Conservation (phyloP, 371 early-diverging fungal species). For the Mucor sp. region DNA sequence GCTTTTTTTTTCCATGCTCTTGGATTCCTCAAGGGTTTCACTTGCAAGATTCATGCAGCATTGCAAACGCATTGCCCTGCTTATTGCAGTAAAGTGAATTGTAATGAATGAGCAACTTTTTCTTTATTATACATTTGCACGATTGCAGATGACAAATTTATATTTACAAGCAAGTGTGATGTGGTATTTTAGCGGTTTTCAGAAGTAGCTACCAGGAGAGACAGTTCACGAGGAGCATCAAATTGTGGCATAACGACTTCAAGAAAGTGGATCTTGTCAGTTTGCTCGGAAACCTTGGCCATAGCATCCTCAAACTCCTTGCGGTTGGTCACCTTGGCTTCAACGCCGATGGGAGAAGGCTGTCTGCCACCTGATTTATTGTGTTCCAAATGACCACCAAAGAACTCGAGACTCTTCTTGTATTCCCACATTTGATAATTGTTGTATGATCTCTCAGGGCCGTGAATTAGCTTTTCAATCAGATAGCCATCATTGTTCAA, state of each 20-base stretch:
- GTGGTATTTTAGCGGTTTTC: slow-evolving; percentile 25
- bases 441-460: slow-evolving; percentile 46
- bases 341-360: slow-evolving; percentile 26
- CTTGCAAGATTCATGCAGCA: background rate
- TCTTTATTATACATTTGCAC: background rate
- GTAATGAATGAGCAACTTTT: too few relatives aligned
- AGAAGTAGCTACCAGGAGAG: slow-evolving; percentile 25
- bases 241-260: slow-evolving; percentile 43
- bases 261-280: slow-evolving; percentile 37
- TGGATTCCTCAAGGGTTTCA: background rate
- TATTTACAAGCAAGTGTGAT: background rate
- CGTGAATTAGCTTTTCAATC: slow-evolving; percentile 56
- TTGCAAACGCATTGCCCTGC: too few relatives aligned
- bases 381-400: slow-evolving; percentile 31
- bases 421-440: slow-evolving; percentile 54
- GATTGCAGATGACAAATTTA: too few relatives aligned
- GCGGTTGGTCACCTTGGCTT: slow-evolving; percentile 27
- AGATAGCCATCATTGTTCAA: slow-evolving; percentile 58
- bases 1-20: background rate
- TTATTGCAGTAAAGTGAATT: too few relatives aligned
- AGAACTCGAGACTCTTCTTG: slow-evolving; percentile 40
- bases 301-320: slow-evolving; percentile 38
- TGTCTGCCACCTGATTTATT: slow-evolving; percentile 11
- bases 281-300: slow-evolving; percentile 21
- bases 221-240: slow-evolving; percentile 41